Base-by-base conservation (phyloP, 768 basidiomycete genomes). In the Suillus decipiens region DNA sequence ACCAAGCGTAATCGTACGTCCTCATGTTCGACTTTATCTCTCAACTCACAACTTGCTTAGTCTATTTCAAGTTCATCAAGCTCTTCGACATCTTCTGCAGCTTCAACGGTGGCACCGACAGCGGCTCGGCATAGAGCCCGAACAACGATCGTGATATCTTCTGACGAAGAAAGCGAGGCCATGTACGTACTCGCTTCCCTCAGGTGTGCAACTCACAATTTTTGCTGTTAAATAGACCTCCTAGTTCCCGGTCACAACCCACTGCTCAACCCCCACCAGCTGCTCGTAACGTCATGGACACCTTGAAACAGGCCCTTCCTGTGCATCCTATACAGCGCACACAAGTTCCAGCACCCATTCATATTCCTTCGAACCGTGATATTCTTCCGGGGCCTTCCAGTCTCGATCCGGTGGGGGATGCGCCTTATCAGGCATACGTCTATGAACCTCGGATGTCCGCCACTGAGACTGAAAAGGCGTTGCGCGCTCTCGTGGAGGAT, bases 401-500 rank as follows among this genome's bases (percentile, higher is more conserved):
- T 42, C 22, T 53, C 5, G 54, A 45, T 7, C 63, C 66, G 76
- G 67, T 74, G 76, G 61, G 73, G 74, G 72, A 73, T 51, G 63
- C 53, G 12, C 72, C 73, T 31, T 67, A 76, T 37, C 68, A 73
- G 2, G 68, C 66, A 19, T 28, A 47, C 19, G 55, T 71, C 17
- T 61, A 74, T 19, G 76, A 79, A 15, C 75, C 76, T 34, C 63
- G 55, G n/a, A 80, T 74, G 72, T 72, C 78, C 24, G 69, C 81
- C 36, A 77, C 73, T 0, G 91, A 95, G 24, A 87, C 92, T 0
- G 92, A 95, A 69, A 88, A 87, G 67, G 91, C 88, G 24, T 77
- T 95, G 59, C 84, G 87, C 28, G 92, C 93, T 45, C 79, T 95
- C 19, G 86, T 96, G 65, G 83, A 84, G 53, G 88, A 88, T 7